Evolutionary conservation across 495 filamentous ascomycete species (phyloP).

Genomic region (Hyaloscypha bicolor): DNA sequence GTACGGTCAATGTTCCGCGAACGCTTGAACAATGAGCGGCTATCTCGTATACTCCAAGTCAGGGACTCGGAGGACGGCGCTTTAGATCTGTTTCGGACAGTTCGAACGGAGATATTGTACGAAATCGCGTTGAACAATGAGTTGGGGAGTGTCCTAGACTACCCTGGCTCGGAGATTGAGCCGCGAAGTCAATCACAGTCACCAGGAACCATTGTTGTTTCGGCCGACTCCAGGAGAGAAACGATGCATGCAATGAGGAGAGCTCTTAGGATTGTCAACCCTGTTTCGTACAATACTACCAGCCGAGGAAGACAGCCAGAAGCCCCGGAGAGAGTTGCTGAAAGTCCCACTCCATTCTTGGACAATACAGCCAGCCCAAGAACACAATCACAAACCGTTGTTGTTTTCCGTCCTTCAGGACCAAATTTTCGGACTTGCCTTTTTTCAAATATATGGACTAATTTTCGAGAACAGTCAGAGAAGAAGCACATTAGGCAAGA

Average conservation of each 20-base stretch:
- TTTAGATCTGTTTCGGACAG: background rate
- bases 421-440: background rate
- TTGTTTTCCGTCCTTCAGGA: background rate
- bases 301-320: background rate
- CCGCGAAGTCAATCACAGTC: too few relatives aligned
- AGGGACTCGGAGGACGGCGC: background rate
- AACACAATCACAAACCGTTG: constrained; percentile 29
- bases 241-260: background rate
- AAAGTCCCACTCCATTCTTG: too few relatives aligned
- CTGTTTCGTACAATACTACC: background rate
- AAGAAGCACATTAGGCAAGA: constrained; percentile 42
- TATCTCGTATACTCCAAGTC: background rate
- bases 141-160: background rate
- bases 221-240: background rate
- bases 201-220: background rate
- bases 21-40: background rate
- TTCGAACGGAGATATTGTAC: background rate
- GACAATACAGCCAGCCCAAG: background rate
- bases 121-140: background rate
- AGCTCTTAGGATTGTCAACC: background rate
- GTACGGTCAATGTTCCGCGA: background rate
- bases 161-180: background rate
- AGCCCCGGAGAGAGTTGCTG: background rate
- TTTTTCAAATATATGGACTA: constrained; percentile 8
- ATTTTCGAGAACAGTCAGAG: constrained; percentile 54